Base-by-base conservation (phyloP, 1,139 yeast genomes). In the Blastobotrys aristatus region DNA sequence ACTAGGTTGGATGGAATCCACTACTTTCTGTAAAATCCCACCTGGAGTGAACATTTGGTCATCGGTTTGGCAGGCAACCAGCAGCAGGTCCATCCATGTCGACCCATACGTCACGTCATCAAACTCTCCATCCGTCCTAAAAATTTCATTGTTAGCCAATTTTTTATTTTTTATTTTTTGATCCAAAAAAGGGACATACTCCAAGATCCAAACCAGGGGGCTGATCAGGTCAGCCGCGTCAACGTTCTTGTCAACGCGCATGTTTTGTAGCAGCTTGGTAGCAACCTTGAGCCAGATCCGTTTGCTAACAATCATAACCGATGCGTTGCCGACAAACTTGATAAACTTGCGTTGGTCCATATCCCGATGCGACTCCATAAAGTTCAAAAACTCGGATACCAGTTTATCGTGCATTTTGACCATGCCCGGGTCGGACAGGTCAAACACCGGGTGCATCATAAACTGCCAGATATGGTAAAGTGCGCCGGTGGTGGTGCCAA, bases 381-480 rank as follows among this genome's bases (percentile, higher is more conserved):
- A 37, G 21, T 22, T 26, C 17, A 37, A 13, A 37, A 22, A 37
- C 18, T 37, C 30, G 16, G 11, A 37, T 2, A 37, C 17, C 21
- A 37, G 17, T 18, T 18, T 20, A 34, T 34, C 13, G 24, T 34
- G 38, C 38, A 33, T 33, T 17, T 10, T 13, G 4, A 10, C 13
- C 16, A 18, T 7, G n/a, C 18, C 7, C 4, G n/a, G 13, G 3
- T 34, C 38, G 2, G 21, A 16, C 24, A 21, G 17, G 14, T 39
- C 24, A 16, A 33, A 24, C 27, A 5, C 10, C 10, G 27, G 27
- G 8, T 24, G 5, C 38, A 30, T 14, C 43, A 40, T 40, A 16
- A 26, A 24, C 16, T 16, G 4, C 43, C 43, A 40, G 5, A 40
- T n/a, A 20, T 40, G 36, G n/a, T 18, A 40, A 8, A 40, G 27